Evolutionary conservation across 495 filamentous ascomycete species (phyloP), one percentile per base, ranked within the genome.

Genomic region (Talaromyces liani): DNA sequence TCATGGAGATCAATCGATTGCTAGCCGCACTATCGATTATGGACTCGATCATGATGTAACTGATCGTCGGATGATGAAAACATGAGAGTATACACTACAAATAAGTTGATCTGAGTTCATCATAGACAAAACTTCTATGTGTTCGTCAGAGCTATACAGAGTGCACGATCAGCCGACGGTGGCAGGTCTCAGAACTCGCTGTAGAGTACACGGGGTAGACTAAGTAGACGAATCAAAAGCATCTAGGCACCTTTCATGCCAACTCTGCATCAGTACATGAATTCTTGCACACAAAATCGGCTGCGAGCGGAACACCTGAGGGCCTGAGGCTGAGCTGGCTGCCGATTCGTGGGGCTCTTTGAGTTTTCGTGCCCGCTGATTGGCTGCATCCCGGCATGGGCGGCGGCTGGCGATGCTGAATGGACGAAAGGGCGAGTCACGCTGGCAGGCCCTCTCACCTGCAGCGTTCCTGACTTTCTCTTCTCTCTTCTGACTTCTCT

Each of bases 401-500:
- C 6, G 29, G 29, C 29, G 6, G 29, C 29, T 31, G 4, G 24
- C 18, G 24, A 54, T 14, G 41, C 25, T 61, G 58, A 36, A 18
- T 62, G 33, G 49, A 20, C 24, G 8, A 54, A 25, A 14, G 9
- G n/a, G 2, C 53, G 27, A 56, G 53, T 56, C 53, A 56, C 53
- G 53, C 53, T 29, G 53, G 53, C 53, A 8, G n/a, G 8, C 18
- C 45, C 45, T 56, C 53, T 29, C 53, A 56, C 53, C 53, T 56
- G 53, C 53, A 56, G 22, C 53, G 53, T 56, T 27, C 53, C 60
- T 62, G 45, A 41, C 58, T 54, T 20, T 36, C 59, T 31, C 36
- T 33, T 16, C 16, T 53, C 27, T 63, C 60, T 66, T n/a, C n/a
- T n/a, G n/a, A n/a, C 64, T 62, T 31, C 20, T 41, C 36, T 25